These are phyloP conservation scores for Camellia lanceoleosa DNA, from an alignment of 148 eudicot genomes.

Conservation along the genomic window DNA sequence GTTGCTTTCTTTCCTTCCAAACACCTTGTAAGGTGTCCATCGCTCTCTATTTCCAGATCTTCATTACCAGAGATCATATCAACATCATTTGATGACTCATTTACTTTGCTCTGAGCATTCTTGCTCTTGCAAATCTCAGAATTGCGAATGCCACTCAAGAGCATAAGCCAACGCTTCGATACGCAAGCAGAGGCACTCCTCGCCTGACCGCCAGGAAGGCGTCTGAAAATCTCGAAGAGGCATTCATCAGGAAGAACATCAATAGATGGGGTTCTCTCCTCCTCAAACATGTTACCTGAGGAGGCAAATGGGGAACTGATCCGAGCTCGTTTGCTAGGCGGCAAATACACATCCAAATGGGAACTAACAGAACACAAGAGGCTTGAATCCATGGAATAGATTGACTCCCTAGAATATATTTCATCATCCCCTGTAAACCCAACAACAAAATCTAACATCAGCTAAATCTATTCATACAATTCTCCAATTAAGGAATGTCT, in stretches of 20 bases:
- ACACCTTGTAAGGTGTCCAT: conserved; percentile 74
- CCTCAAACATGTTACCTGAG: conserved; percentile 30
- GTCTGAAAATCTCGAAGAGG: conserved; percentile 83
- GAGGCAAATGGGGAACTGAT: conserved; percentile 38
- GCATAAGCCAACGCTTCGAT: conserved; percentile 85
- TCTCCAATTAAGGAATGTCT: not conserved
- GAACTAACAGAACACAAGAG: conserved; percentile 34
- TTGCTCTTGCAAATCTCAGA: conserved; percentile 42
- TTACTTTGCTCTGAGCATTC: not conserved
- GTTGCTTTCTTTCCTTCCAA: conserved; percentile 86
- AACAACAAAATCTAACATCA: conserved; percentile 21
- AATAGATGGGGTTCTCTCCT: conserved; percentile 43
- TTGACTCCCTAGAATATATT: conserved; percentile 35
- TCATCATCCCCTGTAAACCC: conserved; percentile 64
- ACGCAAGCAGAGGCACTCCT: conserved; percentile 77
- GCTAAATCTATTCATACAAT: conserved; percentile 4
- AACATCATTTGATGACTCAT: conserved; percentile 26
- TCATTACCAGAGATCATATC: conserved; percentile 33
- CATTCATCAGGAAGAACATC: conserved; percentile 87
- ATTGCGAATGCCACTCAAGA: conserved; percentile 50
- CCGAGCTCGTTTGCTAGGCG: conserved; percentile 62
- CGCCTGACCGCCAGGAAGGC: conserved; percentile 59
- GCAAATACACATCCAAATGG: conserved; percentile 42
- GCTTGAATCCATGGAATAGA: conserved; percentile 45
- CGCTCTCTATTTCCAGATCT: conserved; percentile 29